Percentiles rank a stretch among this genome's conserved stretches.
Evolutionary conservation across 2,329 filamentous ascomycete species (phyloP).

Genomic region (Knoxdaviesia capensis): DNA sequence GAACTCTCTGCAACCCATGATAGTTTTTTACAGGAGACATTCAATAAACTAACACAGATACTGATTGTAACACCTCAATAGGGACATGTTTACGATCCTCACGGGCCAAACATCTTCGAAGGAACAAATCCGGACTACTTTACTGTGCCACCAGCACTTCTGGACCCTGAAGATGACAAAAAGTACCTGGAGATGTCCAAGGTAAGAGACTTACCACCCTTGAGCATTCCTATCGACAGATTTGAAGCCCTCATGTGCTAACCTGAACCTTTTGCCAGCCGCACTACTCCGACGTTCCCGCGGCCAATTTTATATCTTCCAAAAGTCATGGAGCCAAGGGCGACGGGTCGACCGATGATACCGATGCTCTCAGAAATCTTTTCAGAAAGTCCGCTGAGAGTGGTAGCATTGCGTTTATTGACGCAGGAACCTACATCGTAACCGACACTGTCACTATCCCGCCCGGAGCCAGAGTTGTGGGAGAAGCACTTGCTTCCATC

Average conservation of each 20-base stretch:
- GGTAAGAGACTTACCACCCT: constrained; percentile 4
- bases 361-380: constrained; percentile 44
- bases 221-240: not conserved
- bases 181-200: constrained; percentile 53
- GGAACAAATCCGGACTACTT: constrained; percentile 20
- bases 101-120: constrained; percentile 24
- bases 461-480: constrained; percentile 32
- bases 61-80: constrained; percentile 14
- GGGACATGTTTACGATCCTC: constrained; percentile 43
- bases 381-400: constrained; percentile 31
- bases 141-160: constrained; percentile 30
- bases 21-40: too few relatives aligned
- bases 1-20: not conserved
- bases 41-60: too few relatives aligned
- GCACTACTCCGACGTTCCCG: constrained; percentile 42
- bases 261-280: constrained; percentile 20
- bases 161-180: constrained; percentile 19
- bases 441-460: constrained; percentile 31
- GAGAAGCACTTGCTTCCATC: constrained; percentile 32
- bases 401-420: constrained; percentile 37
- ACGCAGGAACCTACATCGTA: constrained; percentile 40
- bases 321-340: constrained; percentile 49
- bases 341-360: constrained; percentile 59
- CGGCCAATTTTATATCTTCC: constrained; percentile 44
- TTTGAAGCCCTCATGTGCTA: not conserved